Evolutionary conservation across 805 yeast genomes (phyloP).

Genomic region (Myxozyma melibiosi): DNA sequence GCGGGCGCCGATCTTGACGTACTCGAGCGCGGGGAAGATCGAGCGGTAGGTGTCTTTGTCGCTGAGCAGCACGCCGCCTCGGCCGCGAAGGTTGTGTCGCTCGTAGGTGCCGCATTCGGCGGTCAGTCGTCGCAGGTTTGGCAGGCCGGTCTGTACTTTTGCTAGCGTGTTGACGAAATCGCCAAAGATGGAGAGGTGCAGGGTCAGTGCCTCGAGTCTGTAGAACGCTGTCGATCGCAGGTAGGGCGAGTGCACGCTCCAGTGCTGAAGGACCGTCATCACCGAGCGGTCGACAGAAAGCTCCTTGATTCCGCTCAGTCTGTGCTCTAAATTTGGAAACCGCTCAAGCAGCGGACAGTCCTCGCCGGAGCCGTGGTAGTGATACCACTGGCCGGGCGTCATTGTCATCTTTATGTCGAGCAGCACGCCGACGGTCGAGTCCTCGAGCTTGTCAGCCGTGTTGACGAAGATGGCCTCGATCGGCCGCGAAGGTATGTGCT

Average conservation of each 20-base stretch:
- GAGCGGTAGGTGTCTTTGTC: not conserved
- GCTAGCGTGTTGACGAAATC: not conserved
- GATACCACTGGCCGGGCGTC: constrained; percentile 11
- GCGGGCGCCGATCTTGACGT: not conserved
- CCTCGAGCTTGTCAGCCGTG: not conserved
- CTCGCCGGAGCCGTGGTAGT: constrained; percentile 5
- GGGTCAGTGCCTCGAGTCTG: not conserved
- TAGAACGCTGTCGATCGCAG: not conserved
- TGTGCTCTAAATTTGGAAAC: constrained; percentile 2
- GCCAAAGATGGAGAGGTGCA: constrained; percentile 4
- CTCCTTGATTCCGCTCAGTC: not conserved
- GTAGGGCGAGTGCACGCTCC: not conserved
- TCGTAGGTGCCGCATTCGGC: constrained; percentile 6
- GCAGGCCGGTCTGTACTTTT: not conserved
- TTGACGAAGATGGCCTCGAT: constrained; percentile 1
- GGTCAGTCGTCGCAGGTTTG: not conserved
- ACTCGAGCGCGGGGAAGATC: not conserved
- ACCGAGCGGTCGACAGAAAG: constrained; percentile 1
- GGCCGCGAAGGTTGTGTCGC: not conserved
- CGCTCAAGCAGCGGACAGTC: constrained; percentile 5
- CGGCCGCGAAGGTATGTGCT: not conserved
- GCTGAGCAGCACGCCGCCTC: constrained; percentile 1
- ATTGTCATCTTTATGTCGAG: constrained; percentile 5
- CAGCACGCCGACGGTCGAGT: constrained; percentile 7
- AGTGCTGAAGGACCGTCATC: not conserved